Percentiles rank a stretch among this genome's conserved stretches.
phyloP scores from a whole-genome alignment of 768 basidiomycete genomes.

The Sarcodon aspratus region DNA sequence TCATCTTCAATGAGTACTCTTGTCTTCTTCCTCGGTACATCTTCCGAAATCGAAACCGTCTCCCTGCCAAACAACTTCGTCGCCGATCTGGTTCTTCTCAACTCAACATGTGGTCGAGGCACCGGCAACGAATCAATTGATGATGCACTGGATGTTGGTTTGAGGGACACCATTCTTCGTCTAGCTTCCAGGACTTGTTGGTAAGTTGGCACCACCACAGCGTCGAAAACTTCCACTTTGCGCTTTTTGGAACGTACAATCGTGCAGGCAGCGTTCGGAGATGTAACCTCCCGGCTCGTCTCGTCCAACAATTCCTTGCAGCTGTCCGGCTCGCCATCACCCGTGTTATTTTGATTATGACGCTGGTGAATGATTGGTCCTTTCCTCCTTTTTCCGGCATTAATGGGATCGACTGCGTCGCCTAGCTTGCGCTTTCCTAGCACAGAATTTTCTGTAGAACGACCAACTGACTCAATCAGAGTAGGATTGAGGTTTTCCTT shows the following conservation, averaged over 20 bases:
- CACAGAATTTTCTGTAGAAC: not conserved
- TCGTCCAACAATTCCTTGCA: conserved; percentile 1
- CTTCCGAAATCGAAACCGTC: conserved; percentile 1
- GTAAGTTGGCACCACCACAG: conserved; percentile 35
- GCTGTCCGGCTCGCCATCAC: conserved; percentile 1
- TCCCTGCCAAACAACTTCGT: conserved; percentile 6
- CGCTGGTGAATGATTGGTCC: not conserved
- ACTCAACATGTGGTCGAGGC: not conserved
- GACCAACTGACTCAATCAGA: not conserved
- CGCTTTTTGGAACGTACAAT: conserved; percentile 24
- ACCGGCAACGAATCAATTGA: not conserved
- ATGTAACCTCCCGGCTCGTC: not conserved
- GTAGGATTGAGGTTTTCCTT: not conserved
- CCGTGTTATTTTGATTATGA: not conserved
- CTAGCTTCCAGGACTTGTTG: conserved; percentile 13
- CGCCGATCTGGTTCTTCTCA: conserved; percentile 9
- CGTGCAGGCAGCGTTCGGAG: not conserved
- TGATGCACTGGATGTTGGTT: not conserved
- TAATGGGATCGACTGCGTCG: not conserved
- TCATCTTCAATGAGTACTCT: not conserved
- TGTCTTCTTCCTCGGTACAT: conserved; percentile 2
- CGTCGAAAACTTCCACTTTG: conserved; percentile 38
- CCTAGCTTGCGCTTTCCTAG: not conserved
- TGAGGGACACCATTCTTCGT: conserved; percentile 12
- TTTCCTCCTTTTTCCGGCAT: not conserved